Base-by-base conservation (phyloP, 352 stramenopile genomes). In the Hyphochytrium catenoides region DNA sequence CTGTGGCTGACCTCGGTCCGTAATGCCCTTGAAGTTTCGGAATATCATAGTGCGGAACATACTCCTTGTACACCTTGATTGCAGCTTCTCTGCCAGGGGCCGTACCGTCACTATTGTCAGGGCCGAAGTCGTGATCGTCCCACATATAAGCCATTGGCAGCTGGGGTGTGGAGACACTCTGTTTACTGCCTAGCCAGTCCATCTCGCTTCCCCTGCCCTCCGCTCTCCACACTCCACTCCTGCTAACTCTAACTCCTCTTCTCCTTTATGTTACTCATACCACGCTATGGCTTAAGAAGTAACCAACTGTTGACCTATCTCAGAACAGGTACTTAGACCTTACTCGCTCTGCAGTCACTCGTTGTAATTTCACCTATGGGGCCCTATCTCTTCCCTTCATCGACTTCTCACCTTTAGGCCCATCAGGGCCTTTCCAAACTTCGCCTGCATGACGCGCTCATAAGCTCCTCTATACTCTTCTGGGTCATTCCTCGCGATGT, bases 91-190 rank as follows among this genome's bases (percentile, higher is more conserved):
- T 54, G 20, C 65, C 68, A 1, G 54, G 61, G 20, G 68, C 65
- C 11, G 57, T 78, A 34, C 61, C 60, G 45, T 88, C 64, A 17
- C 67, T 82, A 39, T 88, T 86, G 52, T 88, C 70, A 20, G 67
- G 69, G 19, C 71, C 73, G 40, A 68, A 88, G 44, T 88, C 73
- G 48, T 88, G 73, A 52, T 88, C 73, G 43, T 83, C 67, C 64
- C 67, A 88, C 69, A 84, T 86, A 46, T 86, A 84, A 11, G 54
- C 65, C 36, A 86, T 73, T 2, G 73, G 71, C 5, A 85, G 35
- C 6, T 39, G 15, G 8, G 14, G 8, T 14, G 48, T 37, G 11
- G 44, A 33, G 3, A 12, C 18, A 7, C 20, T 14, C 20, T 50
- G 44, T 11, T 27, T 39, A 48, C 39, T 7, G 39, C 42, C 19